These are phyloP conservation scores for Neoboletus subvelutipes DNA, from an alignment of 768 basidiomycete species.

Conservation along the genomic window DNA sequence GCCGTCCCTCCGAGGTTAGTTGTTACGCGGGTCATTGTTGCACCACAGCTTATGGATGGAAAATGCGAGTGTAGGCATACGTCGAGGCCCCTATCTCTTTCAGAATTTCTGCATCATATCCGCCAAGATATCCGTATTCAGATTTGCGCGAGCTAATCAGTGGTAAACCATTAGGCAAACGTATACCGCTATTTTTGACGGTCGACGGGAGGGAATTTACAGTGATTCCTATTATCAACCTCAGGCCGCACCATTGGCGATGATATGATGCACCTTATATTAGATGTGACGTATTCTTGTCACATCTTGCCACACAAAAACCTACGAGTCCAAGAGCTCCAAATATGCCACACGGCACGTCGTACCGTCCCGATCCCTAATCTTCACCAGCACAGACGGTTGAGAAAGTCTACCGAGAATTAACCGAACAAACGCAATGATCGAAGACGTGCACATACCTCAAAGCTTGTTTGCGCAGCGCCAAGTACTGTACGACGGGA, in stretches of 20 bases:
- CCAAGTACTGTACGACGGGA: slow-evolving; percentile 51
- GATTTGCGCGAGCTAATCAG: neutral
- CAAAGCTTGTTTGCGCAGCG: slow-evolving; percentile 50
- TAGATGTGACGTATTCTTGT: neutral
- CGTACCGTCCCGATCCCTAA: slow-evolving; percentile 60
- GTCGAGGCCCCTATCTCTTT: neutral
- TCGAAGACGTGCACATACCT: slow-evolving; percentile 25
- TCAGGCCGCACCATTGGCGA: neutral
- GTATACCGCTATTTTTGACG: neutral
- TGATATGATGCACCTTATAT: neutral
- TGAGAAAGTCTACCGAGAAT: slow-evolving; percentile 20
- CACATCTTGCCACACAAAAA: neutral
- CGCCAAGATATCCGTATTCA: neutral
- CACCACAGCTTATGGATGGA: no score
- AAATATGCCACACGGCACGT: slow-evolving; percentile 53
- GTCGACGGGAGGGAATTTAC: neutral
- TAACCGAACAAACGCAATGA: neutral
- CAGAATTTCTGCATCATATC: neutral
- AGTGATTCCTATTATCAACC: neutral
- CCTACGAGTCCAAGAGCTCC: slow-evolving; percentile 34
- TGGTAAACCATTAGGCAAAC: neutral
- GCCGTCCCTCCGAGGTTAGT: slow-evolving; percentile 41
- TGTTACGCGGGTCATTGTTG: slow-evolving; percentile 32
- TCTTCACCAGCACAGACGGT: slow-evolving; percentile 51
- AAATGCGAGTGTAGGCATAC: no score